Conservation (phyloP, 805 yeast genomes). For the Wickerhamomyces hampshirensis region DNA sequence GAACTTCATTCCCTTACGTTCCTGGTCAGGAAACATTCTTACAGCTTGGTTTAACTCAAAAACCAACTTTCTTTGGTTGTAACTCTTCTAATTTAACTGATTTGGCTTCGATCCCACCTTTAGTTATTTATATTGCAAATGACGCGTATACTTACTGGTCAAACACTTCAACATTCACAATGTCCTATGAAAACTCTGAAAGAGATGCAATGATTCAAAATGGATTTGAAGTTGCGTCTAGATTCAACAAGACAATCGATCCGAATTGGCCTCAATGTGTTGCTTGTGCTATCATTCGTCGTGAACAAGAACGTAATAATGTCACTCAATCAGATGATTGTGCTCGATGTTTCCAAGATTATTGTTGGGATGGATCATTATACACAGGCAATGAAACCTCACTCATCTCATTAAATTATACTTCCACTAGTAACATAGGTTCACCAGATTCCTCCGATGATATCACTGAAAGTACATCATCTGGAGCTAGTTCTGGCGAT, state of each 20-base stretch:
- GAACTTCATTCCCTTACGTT: conserved; percentile 72
- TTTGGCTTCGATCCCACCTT: conserved; percentile 57
- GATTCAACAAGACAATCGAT: conserved; percentile 64
- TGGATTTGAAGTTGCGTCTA: conserved; percentile 68
- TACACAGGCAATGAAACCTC: conserved; percentile 1
- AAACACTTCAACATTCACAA: conserved; percentile 66
- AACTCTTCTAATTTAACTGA: conserved; percentile 57
- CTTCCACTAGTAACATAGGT: conserved; percentile 1
- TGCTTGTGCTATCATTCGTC: conserved; percentile 78
- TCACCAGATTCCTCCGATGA: conserved; percentile 5
- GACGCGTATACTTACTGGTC: conserved; percentile 59
- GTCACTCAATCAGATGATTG: conserved; percentile 61
- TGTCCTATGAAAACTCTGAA: conserved; percentile 56
- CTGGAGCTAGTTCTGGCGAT: conserved; percentile 5
- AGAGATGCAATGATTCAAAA: conserved; percentile 58
- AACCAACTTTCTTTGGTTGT: conserved; percentile 84
- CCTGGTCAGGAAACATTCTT: conserved; percentile 67
- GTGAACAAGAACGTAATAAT: conserved; percentile 67
- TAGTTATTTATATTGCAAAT: conserved; percentile 73
- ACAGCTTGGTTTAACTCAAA: conserved; percentile 55
- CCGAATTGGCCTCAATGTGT: conserved; percentile 67
- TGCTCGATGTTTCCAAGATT: conserved; percentile 58
- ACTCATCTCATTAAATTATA: conserved; percentile 5
- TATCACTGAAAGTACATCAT: not conserved
- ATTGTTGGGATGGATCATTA: conserved; percentile 68